Percentiles rank a stretch among this genome's conserved stretches.
phyloP scores from a whole-genome alignment of 2,329 filamentous ascomycete species.

The Cytospora mali region DNA sequence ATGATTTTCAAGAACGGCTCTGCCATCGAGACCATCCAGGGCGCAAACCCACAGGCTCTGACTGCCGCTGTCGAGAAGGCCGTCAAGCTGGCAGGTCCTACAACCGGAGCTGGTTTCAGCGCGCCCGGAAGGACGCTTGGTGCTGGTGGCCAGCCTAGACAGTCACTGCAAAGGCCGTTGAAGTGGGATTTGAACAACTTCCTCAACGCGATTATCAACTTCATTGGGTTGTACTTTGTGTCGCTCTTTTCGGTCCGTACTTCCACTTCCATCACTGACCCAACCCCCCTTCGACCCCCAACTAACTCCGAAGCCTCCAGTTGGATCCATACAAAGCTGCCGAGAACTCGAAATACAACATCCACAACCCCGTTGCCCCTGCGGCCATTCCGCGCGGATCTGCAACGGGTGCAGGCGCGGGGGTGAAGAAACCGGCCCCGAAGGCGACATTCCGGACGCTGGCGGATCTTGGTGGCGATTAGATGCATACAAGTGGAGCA shows the following conservation, averaged over 20 bases:
- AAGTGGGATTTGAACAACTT: slow-evolving; percentile 45
- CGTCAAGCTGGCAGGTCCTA: slow-evolving; percentile 53
- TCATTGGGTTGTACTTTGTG: slow-evolving; percentile 63
- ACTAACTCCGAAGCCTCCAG: slow-evolving; percentile 38
- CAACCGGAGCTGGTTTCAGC: slow-evolving; percentile 52
- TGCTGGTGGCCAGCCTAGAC: slow-evolving; percentile 34
- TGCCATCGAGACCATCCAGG: slow-evolving; percentile 75
- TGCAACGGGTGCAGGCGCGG: not conserved
- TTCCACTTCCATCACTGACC: not conserved
- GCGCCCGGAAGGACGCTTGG: slow-evolving; percentile 62
- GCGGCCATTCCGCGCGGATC: slow-evolving; percentile 17
- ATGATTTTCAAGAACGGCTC: slow-evolving; percentile 80
- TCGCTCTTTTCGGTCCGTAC: slow-evolving; percentile 62
- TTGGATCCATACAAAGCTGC: slow-evolving; percentile 65
- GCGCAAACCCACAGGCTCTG: slow-evolving; percentile 77
- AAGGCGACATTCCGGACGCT: slow-evolving; percentile 53
- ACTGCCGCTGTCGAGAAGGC: slow-evolving; percentile 75
- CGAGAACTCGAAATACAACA: slow-evolving; percentile 61
- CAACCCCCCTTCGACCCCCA: not conserved
- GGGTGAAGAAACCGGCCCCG: slow-evolving; percentile 35
- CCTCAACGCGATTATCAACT: slow-evolving; percentile 53
- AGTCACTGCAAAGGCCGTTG: slow-evolving; percentile 32
- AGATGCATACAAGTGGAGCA: slow-evolving; percentile 6
- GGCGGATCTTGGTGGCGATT: slow-evolving; percentile 49
- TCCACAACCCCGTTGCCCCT: slow-evolving; percentile 44